Percentiles rank a stretch among this genome's conserved stretches.
phyloP scores from a whole-genome alignment of 2,329 filamentous ascomycete species.

The Leptographium procerum region DNA sequence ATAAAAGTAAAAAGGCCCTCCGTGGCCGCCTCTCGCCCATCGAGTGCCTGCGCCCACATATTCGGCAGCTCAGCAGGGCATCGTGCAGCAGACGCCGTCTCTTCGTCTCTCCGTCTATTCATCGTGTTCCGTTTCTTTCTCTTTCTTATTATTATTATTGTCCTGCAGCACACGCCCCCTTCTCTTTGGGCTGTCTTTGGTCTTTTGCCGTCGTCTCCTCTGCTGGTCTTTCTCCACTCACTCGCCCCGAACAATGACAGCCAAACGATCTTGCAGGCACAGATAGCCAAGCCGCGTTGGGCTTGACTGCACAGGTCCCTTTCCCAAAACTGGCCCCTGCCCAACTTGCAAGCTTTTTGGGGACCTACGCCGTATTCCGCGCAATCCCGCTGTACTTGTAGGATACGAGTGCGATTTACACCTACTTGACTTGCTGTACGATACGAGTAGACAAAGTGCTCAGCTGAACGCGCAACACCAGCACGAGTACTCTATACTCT shows the following conservation, averaged over 20 bases:
- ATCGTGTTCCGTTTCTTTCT: too few species aligned
- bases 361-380: neutral
- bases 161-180: neutral
- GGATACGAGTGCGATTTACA: too few species aligned
- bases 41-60: neutral
- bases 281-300: neutral
- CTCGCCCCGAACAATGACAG: neutral
- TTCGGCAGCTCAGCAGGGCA: neutral
- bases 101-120: neutral
- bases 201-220: neutral
- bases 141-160: neutral
- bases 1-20: too few species aligned
- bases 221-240: neutral
- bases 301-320: neutral
- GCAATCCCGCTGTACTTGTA: too few species aligned
- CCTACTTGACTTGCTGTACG: too few species aligned
- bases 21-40: neutral
- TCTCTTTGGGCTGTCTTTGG: neutral
- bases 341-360: neutral
- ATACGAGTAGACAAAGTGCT: neutral
- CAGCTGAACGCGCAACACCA: neutral
- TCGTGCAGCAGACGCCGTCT: neutral
- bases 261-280: neutral
- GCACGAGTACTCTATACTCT: neutral
- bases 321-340: neutral